Base-by-base conservation (phyloP, 768 basidiomycete genomes). In the Tylopilus subfusipes region DNA sequence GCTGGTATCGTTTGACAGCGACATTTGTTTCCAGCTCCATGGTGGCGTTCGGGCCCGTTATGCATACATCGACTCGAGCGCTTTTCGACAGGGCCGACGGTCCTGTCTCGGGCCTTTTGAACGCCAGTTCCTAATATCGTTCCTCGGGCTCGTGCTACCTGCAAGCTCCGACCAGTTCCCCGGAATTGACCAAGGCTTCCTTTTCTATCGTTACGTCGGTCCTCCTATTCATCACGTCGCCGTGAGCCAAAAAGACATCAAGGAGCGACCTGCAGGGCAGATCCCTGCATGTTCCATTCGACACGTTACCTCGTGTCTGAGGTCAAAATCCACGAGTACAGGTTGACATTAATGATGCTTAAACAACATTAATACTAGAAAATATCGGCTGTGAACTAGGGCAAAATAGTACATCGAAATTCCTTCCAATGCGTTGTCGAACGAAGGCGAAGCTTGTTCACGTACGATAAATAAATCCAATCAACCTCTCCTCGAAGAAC, bases 281-380 rank as follows among this genome's bases (percentile, higher is more conserved):
- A 31, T 4, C 30, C 10, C 10, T n/a, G n/a, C n/a, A n/a, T n/a
- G n/a, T n/a, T n/a, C 31, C 12, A 31, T 31, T 11, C 38, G 12
- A 29, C n/a, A n/a, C n/a, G n/a, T n/a, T n/a, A n/a, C n/a, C 25
- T 27, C 25, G 25, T 27, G 25, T 27, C 25, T 7, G 7, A 4
- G 25, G 25, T 27, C 25, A 7, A 27, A 33, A 33, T 14, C 33
- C 5, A 14, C 56, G 53, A 60, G 45, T 70, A 68, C 62, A 65
- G 19, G 21, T 56, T 58, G 49, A 54, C 54, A 72, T 67, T 72
- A 70, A 62, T 58, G 61, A 63, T 58, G 63, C 48, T 55, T 69
- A 66, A 69, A 67, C 62, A 68, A 64, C 67, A 70, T 70, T 70
- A 65, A 62, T 66, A 62, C 57, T 55, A 48, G 42, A 57, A 43